A percentile compares a stretch with the other conserved stretches of the same genome.
These are phyloP conservation scores for Cryptococcus jaspeensis DNA, from an alignment of 1,284 basidiomycete species.

Conservation along the genomic window DNA sequence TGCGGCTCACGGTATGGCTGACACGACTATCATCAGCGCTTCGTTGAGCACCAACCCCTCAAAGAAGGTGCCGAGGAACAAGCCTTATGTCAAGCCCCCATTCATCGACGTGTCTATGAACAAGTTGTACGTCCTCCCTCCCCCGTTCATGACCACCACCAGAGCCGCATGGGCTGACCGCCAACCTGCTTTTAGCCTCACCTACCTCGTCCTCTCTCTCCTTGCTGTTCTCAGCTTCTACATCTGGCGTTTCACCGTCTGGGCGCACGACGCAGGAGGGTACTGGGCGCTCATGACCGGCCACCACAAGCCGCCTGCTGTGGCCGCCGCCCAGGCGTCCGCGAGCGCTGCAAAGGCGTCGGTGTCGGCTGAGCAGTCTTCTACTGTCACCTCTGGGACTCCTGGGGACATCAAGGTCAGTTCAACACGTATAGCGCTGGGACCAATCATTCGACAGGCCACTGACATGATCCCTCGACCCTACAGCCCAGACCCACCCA, in stretches of 20 bases:
- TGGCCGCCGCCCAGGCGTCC: constrained; percentile 7
- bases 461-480: neutral
- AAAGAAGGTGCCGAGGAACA: constrained; percentile 39
- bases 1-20: neutral
- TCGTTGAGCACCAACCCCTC: constrained; percentile 38
- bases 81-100: constrained; percentile 48
- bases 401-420: constrained; percentile 12
- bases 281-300: constrained; percentile 51
- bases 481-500: constrained; percentile 15
- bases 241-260: constrained; percentile 47
- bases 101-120: constrained; percentile 47
- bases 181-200: constrained; percentile 28
- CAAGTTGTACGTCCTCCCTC: constrained; percentile 40
- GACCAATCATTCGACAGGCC: no score
- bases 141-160: neutral
- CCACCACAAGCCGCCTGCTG: constrained; percentile 20
- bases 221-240: constrained; percentile 44
- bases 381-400: neutral
- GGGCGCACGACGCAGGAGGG: constrained; percentile 47
- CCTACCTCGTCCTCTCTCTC: constrained; percentile 43
- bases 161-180: neutral
- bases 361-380: neutral
- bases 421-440: neutral
- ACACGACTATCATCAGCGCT: constrained; percentile 19
- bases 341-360: constrained; percentile 9